Evolutionary conservation across 2,329 filamentous ascomycete genomes (phyloP).

Genomic region (Aspergillus brunneoviolaceus): DNA sequence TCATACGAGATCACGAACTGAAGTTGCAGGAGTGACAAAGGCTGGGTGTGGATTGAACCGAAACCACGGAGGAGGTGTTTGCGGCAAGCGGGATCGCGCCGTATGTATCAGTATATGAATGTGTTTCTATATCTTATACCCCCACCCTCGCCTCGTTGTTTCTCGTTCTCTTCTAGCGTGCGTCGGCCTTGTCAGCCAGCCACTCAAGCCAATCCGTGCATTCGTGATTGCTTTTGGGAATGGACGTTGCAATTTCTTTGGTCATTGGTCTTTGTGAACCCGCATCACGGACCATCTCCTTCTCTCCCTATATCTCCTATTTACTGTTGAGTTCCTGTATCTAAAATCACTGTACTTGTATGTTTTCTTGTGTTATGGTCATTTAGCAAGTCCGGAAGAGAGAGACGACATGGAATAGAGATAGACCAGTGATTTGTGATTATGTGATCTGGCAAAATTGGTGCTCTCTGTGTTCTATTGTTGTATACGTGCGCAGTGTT

Average conservation of each 20-base stretch:
- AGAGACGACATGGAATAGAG: neutral
- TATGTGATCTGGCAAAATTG: neutral
- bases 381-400: neutral
- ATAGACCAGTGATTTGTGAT: neutral
- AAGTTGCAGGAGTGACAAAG: neutral
- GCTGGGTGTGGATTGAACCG: neutral
- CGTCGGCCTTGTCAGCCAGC: neutral
- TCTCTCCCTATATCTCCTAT: constrained; percentile 1
- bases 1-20: neutral
- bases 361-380: neutral
- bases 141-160: neutral
- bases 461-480: too few relatives aligned
- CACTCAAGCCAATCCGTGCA: neutral
- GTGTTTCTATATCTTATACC: neutral
- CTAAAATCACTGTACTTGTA: neutral
- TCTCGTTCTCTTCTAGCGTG: neutral
- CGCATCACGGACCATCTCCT: constrained; percentile 5
- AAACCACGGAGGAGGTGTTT: neutral
- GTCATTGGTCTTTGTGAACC: neutral
- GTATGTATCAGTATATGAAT: constrained; percentile 6
- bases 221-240: neutral
- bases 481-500: too few relatives aligned
- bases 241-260: neutral
- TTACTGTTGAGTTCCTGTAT: neutral
- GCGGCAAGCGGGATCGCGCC: neutral